A percentile compares a stretch with the other conserved stretches of the same genome.
Conservation (phyloP, 1,139 yeast genomes). For the Pneumocystis oryctolagi region DNA sequence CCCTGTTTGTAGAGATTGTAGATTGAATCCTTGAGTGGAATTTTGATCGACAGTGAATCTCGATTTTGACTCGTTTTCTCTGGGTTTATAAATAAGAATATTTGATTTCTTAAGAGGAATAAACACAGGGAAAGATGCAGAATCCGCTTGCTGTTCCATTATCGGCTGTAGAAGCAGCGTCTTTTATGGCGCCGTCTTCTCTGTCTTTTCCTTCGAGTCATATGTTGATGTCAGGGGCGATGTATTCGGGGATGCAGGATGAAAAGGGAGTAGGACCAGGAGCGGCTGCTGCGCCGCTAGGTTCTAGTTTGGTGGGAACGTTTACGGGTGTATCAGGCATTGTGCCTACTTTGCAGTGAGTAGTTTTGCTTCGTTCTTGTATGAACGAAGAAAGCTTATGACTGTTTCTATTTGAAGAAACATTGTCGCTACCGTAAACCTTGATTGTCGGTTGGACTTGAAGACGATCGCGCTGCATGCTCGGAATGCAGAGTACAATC, state of each 20-base stretch:
- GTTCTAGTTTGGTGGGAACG: conserved; percentile 13
- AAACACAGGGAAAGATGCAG: conserved; percentile 20
- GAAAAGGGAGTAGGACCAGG: conserved; percentile 11
- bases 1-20: not conserved
- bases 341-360: conserved; percentile 73
- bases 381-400: conserved; percentile 3
- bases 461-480: conserved; percentile 97
- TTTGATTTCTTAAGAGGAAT: not conserved
- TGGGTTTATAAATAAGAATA: not conserved
- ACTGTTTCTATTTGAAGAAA: conserved; percentile 27
- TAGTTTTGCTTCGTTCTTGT: conserved; percentile 9
- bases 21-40: not conserved
- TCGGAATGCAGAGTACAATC: conserved; percentile 97
- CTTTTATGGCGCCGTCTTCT: conserved; percentile 55
- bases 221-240: conserved; percentile 14
- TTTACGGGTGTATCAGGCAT: conserved; percentile 65
- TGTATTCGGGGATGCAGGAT: conserved; percentile 12
- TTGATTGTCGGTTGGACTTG: conserved; percentile 88
- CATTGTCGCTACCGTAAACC: conserved; percentile 93
- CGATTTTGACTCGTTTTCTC: not conserved
- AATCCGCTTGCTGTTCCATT: conserved; percentile 64
- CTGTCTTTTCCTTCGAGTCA: conserved; percentile 40
- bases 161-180: conserved; percentile 68
- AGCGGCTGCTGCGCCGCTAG: conserved; percentile 12
- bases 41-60: not conserved